Evolutionary conservation across 2,329 filamentous ascomycete genomes (phyloP).

Genomic region (Microsporum audouinii): DNA sequence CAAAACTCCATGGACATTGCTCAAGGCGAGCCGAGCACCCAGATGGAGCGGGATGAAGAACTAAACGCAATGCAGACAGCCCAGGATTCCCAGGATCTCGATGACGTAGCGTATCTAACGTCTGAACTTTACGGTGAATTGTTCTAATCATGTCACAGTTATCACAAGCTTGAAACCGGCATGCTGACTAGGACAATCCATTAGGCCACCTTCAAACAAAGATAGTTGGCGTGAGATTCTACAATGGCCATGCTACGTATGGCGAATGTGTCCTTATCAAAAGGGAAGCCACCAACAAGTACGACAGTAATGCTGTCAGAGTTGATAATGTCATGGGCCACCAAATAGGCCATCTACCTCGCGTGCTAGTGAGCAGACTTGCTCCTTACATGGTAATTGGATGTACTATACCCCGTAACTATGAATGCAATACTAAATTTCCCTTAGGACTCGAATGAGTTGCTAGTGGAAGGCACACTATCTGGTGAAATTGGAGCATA

Average conservation of each 20-base stretch:
- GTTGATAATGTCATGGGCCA: conserved; percentile 62
- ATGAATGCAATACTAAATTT: conserved; percentile 10
- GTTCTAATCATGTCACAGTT: neutral
- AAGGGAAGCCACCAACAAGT: conserved; percentile 57
- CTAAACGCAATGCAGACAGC: conserved; percentile 24
- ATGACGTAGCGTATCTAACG: conserved; percentile 26
- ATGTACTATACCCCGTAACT: neutral
- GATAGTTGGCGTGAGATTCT: conserved; percentile 53
- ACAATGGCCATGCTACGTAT: conserved; percentile 49
- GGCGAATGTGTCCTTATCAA: conserved; percentile 53
- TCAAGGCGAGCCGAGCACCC: conserved; percentile 21
- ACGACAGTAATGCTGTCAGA: conserved; percentile 65
- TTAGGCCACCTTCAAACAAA: conserved; percentile 37
- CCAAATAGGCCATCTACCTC: conserved; percentile 71
- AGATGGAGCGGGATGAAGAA: conserved; percentile 27
- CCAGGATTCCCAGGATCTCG: conserved; percentile 24
- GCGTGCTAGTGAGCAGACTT: conserved; percentile 56
- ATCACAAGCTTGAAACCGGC: neutral
- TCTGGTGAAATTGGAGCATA: conserved; percentile 54
- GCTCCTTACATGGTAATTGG: conserved; percentile 55
- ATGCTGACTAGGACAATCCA: neutral
- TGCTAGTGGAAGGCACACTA: conserved; percentile 59
- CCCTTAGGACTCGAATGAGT: conserved; percentile 42
- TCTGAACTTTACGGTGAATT: conserved; percentile 32
- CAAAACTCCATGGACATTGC: conserved; percentile 24